Evolutionary conservation across 1,284 basidiomycete species (phyloP).

Genomic region (Moniliophthora roreri): DNA sequence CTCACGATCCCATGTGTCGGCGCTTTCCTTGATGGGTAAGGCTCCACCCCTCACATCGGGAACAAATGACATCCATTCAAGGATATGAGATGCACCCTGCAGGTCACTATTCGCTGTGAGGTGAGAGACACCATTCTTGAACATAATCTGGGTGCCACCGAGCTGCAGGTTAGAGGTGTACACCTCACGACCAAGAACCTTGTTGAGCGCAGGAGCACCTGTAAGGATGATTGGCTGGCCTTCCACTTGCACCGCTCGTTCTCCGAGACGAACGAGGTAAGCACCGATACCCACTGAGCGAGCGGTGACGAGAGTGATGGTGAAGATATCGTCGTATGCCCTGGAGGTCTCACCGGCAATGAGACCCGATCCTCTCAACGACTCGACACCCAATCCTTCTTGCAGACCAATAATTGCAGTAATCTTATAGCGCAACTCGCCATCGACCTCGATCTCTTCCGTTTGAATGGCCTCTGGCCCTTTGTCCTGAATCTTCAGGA

Average conservation of each 20-base stretch:
- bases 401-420: constrained; percentile 96
- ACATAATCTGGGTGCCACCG: constrained; percentile 99
- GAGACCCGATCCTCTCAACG: constrained; percentile 92
- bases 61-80: constrained; percentile 95
- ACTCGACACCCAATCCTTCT: constrained; percentile 98
- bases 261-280: constrained; percentile 96
- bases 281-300: constrained; percentile 99
- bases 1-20: constrained; percentile 90
- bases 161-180: constrained; percentile 99
- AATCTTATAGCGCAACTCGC: constrained; percentile 90
- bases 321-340: constrained; percentile 99
- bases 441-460: constrained; percentile 82
- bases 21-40: constrained; percentile 72
- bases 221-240: constrained; percentile 99
- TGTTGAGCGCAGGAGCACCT: constrained; percentile 96
- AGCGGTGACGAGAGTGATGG: constrained; percentile 97
- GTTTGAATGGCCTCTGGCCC: constrained; percentile 79
- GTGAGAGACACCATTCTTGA: constrained; percentile 99
- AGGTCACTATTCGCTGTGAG: constrained; percentile 93
- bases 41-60: constrained; percentile 79
- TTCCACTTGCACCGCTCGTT: constrained; percentile 98
- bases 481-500: constrained; percentile 82
- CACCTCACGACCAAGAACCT: constrained; percentile 98
- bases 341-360: constrained; percentile 99
- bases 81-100: constrained; percentile 89